phyloP scores from a whole-genome alignment of 2,329 filamentous ascomycete genomes.

The Fusarium coicis region DNA sequence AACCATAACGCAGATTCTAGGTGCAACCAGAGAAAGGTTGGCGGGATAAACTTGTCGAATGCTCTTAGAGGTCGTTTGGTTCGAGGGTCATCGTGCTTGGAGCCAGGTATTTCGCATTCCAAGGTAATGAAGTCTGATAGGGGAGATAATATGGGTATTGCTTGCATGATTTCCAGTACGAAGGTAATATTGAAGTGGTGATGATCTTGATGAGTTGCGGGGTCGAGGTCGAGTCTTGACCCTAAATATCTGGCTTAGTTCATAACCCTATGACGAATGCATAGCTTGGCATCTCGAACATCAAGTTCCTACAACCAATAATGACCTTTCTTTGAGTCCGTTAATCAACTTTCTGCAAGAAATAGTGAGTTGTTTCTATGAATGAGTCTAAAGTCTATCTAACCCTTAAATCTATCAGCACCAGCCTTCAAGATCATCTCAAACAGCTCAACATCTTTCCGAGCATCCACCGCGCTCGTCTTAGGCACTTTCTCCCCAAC shows the following conservation, averaged over 20 bases:
- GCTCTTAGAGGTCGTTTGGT: not conserved
- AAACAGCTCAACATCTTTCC: slow-evolving; percentile 47
- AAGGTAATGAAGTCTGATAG: not conserved
- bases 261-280: not conserved
- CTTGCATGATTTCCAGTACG: not conserved
- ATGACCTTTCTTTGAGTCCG: too few relatives aligned
- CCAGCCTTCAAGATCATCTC: slow-evolving; percentile 1
- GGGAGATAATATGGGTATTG: not conserved
- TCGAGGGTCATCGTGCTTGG: not conserved
- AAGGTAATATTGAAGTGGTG: too few relatives aligned
- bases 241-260: not conserved
- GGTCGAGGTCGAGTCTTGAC: not conserved
- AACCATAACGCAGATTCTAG: not conserved
- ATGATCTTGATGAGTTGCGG: not conserved
- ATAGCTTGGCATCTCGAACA: not conserved
- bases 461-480: slow-evolving; percentile 44
- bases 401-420: not conserved
- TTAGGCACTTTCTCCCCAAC: slow-evolving; percentile 39
- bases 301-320: too few relatives aligned
- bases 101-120: not conserved
- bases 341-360: too few relatives aligned
- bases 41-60: not conserved
- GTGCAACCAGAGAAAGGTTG: not conserved
- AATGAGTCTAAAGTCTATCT: too few relatives aligned
- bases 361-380: too few relatives aligned